Evolutionary conservation across 495 filamentous ascomycete genomes (phyloP).

Genomic region (Entonaema liquescens): DNA sequence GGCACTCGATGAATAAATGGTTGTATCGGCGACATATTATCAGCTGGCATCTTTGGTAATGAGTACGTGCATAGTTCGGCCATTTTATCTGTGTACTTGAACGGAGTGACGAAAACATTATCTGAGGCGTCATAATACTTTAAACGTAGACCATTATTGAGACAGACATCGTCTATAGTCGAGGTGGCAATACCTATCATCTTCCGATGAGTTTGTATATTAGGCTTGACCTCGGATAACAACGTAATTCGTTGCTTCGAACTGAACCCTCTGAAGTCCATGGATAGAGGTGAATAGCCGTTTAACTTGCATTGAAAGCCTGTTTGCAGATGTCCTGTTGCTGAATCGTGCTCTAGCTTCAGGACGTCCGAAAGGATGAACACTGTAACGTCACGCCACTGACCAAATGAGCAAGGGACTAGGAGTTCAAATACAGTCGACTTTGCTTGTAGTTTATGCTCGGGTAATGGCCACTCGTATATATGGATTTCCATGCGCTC

Average conservation of each 20-base stretch:
- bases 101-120: slow-evolving; percentile 41
- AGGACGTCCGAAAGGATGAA: slow-evolving; percentile 56
- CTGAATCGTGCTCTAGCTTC: slow-evolving; percentile 12
- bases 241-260: slow-evolving; percentile 38
- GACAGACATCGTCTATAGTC: slow-evolving; percentile 51
- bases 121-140: slow-evolving; percentile 43
- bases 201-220: slow-evolving; percentile 52
- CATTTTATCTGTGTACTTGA: slow-evolving; percentile 33
- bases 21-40: slow-evolving; percentile 37
- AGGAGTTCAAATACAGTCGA: slow-evolving; percentile 67
- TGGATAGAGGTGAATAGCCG: not conserved
- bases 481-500: slow-evolving; percentile 56
- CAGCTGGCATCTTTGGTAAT: slow-evolving; percentile 35
- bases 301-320: not conserved
- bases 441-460: slow-evolving; percentile 46
- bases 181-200: slow-evolving; percentile 35
- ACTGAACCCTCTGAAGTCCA: slow-evolving; percentile 5
- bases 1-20: slow-evolving; percentile 50
- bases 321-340: not conserved
- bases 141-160: slow-evolving; percentile 55
- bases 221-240: slow-evolving; percentile 58
- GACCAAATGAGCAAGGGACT: slow-evolving; percentile 53
- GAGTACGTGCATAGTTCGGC: slow-evolving; percentile 48
- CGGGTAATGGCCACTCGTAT: slow-evolving; percentile 71
- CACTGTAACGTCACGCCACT: slow-evolving; percentile 65